Base-by-base conservation (phyloP, 495 filamentous ascomycete genomes). In the Aspergillus nidulans region DNA sequence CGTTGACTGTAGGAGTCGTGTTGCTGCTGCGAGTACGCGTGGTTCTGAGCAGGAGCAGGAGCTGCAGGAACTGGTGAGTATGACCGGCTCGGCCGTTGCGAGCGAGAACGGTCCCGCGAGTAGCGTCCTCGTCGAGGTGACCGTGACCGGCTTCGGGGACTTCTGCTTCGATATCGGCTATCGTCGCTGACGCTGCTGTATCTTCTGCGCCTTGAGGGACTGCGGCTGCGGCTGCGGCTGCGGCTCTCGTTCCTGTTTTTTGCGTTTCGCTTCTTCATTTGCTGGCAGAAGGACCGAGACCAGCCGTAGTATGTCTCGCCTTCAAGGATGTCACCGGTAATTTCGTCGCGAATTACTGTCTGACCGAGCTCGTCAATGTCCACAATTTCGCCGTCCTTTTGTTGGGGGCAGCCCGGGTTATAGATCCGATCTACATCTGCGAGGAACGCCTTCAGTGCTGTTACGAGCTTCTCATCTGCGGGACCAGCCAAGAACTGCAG, bases 251-350 rank as follows among this genome's bases (percentile, higher is more conserved):
- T 67, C 21, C 62, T 64, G 50, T 52, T 52, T 24, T 57, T 64
- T 9, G 64, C 72, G 45, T 76, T 75, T 52, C 82, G 75, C 49
- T 79, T 79, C 64, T 85, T 89, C 87, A 92, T 95, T 56, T 85
- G 85, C 58, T 88, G 78, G 70, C 89, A 95, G 59, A 95, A 96
- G 7, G 73, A 69, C 41, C 78, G 81, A 13, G 87, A 91, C 91
- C 91, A 96, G 34, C 89, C 91, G 63, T 94, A 94, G 63, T 95
- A 95, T 7, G 83, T 85, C 28, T 92, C 84, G 7, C 84, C 83
- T n/a, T 70, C 62, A 9, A 75, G 49, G 18, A 85, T 68, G 12
- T 88, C 82, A 0, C 83, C 85, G 1, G 78, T 82, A 9, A 78
- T 75, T 55, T 82, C 79, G 52, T 88, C 83, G 1, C 78, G 66